Percentiles rank a stretch among this genome's conserved stretches.
phyloP scores from a whole-genome alignment of 2,329 filamentous ascomycete species.

The Conoideocrella luteorostrata region DNA sequence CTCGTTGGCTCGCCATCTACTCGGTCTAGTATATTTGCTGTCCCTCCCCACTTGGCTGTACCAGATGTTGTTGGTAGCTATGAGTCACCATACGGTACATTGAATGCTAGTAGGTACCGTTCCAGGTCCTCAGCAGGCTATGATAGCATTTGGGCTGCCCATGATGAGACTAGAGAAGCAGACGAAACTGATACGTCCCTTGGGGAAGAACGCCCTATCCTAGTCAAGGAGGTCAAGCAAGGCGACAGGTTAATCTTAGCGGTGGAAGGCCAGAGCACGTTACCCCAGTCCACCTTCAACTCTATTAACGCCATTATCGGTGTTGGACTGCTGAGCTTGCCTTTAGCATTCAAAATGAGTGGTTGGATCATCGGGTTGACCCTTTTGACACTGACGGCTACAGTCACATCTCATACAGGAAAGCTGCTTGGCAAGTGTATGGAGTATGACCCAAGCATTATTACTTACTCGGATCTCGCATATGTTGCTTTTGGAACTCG shows the following conservation, averaged over 20 bases:
- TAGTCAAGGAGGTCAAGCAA: slow-evolving; percentile 86
- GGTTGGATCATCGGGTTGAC: slow-evolving; percentile 80
- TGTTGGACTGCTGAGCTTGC: slow-evolving; percentile 81
- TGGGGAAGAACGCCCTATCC: slow-evolving; percentile 53
- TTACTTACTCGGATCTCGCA: slow-evolving; percentile 91
- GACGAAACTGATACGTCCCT: slow-evolving; percentile 20
- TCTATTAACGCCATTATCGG: slow-evolving; percentile 90
- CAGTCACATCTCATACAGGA: slow-evolving; percentile 79
- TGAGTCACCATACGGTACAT: slow-evolving; percentile 48
- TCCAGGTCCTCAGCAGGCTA: slow-evolving; percentile 42
- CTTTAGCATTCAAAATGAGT: slow-evolving; percentile 78
- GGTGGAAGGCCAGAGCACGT: slow-evolving; percentile 86
- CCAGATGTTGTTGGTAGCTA: slow-evolving; percentile 69
- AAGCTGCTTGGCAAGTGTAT: slow-evolving; percentile 81
- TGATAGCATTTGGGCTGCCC: slow-evolving; percentile 13
- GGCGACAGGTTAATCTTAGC: slow-evolving; percentile 79
- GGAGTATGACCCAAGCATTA: slow-evolving; percentile 74
- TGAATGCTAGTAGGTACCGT: slow-evolving; percentile 27
- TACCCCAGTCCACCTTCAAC: slow-evolving; percentile 95
- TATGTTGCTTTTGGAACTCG: slow-evolving; percentile 82
- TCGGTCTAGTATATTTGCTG: slow-evolving; percentile 44
- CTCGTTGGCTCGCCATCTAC: slow-evolving; percentile 22
- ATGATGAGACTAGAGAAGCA: slow-evolving; percentile 30
- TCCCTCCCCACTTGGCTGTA: slow-evolving; percentile 56
- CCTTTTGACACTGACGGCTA: slow-evolving; percentile 67